Evolutionary conservation across 2,329 filamentous ascomycete species (phyloP), one percentile per base, ranked within the genome.

Genomic region (Lasiodiplodia hormozganensis): DNA sequence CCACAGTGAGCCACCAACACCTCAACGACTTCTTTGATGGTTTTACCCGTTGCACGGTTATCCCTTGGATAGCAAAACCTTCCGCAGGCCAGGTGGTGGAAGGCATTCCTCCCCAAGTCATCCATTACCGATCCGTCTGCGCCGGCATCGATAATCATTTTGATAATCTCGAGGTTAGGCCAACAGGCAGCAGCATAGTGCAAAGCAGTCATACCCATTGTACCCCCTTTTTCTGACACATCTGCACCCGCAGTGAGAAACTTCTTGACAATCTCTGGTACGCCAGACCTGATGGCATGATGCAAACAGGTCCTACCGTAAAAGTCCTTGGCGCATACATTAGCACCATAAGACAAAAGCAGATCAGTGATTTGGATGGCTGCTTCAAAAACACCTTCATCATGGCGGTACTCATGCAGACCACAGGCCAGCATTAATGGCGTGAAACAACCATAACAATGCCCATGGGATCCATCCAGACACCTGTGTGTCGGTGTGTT

Each of bases 361-460:
- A 31, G 52, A 7, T 34, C 25, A 25, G 31, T 16, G 6, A 54
- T 31, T 34, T 18, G 52, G 23, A 54, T 2, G 7, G 23, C n/a
- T 31, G 52, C 18, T 10, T 14, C 14, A 21, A 12, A 31, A 4
- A 16, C 31, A 18, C 14, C 28, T 18, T 10, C 25, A 3, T 34
- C 4, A 18, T 3, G 34, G 7, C 1, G 11, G 6, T 3, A 1
- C 11, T 14, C n/a, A 14, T 28, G 49, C 25, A 54, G 52, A 25
- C 52, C 52, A 14, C 52, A 54, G 16, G 52, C 52, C 25, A 54
- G 14, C 52, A 54, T 54, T n/a, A 34, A 10, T 34, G 52, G 52
- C 5, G 52, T 38, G 36, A 12, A 11, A 7, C 1, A 7, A 38
- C 36, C 3, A 38, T 8, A 4, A 38, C 7, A 8, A 11, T 2